phyloP scores from a whole-genome alignment of 306 rosid species.

The Mimosa bimucronata region DNA sequence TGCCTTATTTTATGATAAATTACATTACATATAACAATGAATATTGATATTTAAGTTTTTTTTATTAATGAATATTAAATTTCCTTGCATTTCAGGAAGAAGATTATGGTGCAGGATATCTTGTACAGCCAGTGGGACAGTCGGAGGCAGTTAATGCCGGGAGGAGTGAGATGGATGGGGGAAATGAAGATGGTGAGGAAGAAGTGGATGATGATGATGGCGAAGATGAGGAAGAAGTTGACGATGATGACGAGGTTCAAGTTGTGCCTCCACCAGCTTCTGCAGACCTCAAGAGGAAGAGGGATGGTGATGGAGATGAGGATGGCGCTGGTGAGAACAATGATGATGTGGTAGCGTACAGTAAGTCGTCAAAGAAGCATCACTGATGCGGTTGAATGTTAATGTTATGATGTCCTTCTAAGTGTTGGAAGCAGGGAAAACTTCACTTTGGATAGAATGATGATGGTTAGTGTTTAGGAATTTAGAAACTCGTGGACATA shows the following conservation, averaged over 20 bases:
- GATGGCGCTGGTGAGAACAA: slow-evolving; percentile 46
- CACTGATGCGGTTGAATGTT: slow-evolving; percentile 46
- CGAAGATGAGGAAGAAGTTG: slow-evolving; percentile 52
- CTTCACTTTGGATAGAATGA: slow-evolving; percentile 49
- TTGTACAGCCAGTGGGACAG: slow-evolving; percentile 83
- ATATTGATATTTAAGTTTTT: background rate
- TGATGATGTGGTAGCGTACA: slow-evolving; percentile 55
- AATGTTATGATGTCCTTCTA: slow-evolving; percentile 44
- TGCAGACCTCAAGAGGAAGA: slow-evolving; percentile 76
- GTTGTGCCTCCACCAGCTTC: slow-evolving; percentile 64
- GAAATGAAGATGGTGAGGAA: slow-evolving; percentile 60
- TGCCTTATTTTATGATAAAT: background rate
- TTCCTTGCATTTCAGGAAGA: slow-evolving; percentile 66
- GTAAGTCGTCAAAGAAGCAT: slow-evolving; percentile 74
- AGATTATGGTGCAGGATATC: slow-evolving; percentile 77
- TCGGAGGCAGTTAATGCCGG: slow-evolving; percentile 58
- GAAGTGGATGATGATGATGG: slow-evolving; percentile 68
- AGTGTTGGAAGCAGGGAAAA: slow-evolving; percentile 57
- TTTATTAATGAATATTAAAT: background rate
- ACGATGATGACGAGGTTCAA: slow-evolving; percentile 59
- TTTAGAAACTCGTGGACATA: slow-evolving; percentile 58
- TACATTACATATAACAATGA: background rate
- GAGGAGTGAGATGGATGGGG: slow-evolving; percentile 52
- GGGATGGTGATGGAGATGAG: slow-evolving; percentile 57
- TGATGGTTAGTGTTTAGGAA: slow-evolving; percentile 58